Base-by-base conservation (phyloP, 116 monocot genomes). In the Posidonia oceanica region DNA sequence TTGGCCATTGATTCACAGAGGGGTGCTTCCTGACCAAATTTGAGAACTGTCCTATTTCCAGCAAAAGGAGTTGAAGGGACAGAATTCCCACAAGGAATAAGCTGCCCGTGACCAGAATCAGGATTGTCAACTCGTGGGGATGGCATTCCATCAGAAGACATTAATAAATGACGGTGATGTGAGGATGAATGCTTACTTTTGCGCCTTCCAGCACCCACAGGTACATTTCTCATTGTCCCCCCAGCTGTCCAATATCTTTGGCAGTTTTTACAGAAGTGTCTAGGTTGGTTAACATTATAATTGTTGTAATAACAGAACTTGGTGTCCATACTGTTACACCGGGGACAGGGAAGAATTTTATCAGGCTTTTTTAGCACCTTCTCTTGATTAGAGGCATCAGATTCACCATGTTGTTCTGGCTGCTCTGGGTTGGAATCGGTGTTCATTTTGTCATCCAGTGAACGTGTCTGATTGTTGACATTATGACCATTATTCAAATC, bases 271-370 rank as follows among this genome's bases (percentile, higher is more conserved):
- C 91, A 91, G 79, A 87, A 91, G 76, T 91, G 87, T 56, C 91
- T 82, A 0, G 91, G 91, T 72, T 91, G 91, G 75, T 86, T 87
- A 61, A 87, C 76, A 65, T 94, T 94, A 81, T 95, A 95, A 74
- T 95, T 95, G 84, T 95, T 95, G 81, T 77, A 95, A 75, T 95
- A 95, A 77, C 94, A 95, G 83, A 95, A 95, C 69, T 94, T 94
- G 22, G 94, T 94, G 54, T 87, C 88, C 67, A 72, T 59, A 72
- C 87, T 87, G 69, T 72, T 77, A 79, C 91, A 91, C 11, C 91
- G 69, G 7, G 91, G 84, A 44, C 87, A 87, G 3, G 88, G 82
- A 10, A 85, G 69, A 17, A 84, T 84, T 61, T 82, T 88, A 53
- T 82, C 85, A 1, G 84, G 84, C 75, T 88, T 84, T 69, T 72